Conservation (phyloP, 306 rosid genomes). For the Cicer yamashitae region DNA sequence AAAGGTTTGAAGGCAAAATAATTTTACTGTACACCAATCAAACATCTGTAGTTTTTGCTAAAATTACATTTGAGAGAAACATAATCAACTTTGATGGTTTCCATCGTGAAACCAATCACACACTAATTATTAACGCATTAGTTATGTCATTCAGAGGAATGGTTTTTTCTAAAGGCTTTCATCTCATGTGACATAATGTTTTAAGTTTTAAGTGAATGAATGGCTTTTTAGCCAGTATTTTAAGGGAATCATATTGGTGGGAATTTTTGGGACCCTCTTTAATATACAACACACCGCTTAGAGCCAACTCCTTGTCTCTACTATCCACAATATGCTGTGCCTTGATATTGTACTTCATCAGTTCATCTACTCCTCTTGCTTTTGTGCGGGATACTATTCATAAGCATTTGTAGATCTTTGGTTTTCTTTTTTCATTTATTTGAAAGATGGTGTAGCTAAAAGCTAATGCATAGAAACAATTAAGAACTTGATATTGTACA, state of each 20-base stretch:
- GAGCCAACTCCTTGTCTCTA: constrained; percentile 6
- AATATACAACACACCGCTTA: background rate
- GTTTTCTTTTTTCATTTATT: constrained; percentile 7
- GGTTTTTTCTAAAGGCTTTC: constrained; percentile 40
- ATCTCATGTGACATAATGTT: constrained; percentile 14
- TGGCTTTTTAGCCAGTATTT: constrained; percentile 18
- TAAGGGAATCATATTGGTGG: background rate
- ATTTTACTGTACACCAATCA: background rate
- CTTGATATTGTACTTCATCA: constrained; percentile 15
- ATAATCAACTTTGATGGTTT: background rate
- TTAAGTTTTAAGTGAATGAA: background rate
- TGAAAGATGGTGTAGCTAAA: constrained; percentile 3
- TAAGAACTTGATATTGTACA: background rate
- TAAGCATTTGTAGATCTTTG: background rate
- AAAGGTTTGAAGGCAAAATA: background rate
- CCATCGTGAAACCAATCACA: background rate
- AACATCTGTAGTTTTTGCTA: background rate
- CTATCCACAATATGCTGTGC: background rate
- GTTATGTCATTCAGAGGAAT: constrained; percentile 16
- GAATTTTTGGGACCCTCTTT: background rate
- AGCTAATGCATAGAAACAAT: constrained; percentile 1
- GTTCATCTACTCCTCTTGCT: background rate
- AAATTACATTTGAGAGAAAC: background rate
- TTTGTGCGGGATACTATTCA: background rate
- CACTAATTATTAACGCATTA: background rate